Base-by-base conservation (phyloP, 2,329 filamentous ascomycete genomes). In the Hortaea werneckii region DNA sequence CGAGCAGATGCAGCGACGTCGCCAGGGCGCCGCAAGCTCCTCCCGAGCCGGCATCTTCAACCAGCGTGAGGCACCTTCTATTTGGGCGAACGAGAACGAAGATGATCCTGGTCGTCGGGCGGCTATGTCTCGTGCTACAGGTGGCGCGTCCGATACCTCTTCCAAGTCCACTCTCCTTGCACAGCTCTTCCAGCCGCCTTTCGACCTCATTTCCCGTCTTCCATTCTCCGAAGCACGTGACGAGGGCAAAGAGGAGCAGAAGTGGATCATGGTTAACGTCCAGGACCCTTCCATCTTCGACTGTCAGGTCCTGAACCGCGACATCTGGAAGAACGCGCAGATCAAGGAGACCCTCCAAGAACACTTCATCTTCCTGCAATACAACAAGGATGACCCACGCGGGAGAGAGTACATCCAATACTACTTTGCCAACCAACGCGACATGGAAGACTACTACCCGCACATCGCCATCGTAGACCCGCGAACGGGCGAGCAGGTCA, bases 261-360 rank as follows among this genome's bases (percentile, higher is more conserved):
- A 94, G 65, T 98, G 92, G 92, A 78, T 98, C 41, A 67, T 98
- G 55, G 87, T 95, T 51, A 96, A 98, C 63, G 81, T 98, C n/a
- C 92, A 98, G 66, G 89, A 98, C 62, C 80, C 86, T 54, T 85
- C 85, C 34, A 82, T 95, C 58, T 98, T 98, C 65, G 85, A 92
- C 65, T 98, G 92, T 65, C 92, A 98, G 64, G 78, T 86, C 2
- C 72, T 98, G 12, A 98, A 98, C 62, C 79, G 92, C 39, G 92
- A 98, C 63, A 80, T 96, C 44, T 98, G 92, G 92, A 95, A 95
- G 67, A 85, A 95, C 56, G 66, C 77, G 12, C 76, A 81, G 1
- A 80, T 98, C 47, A 79, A 78, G 57, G 80, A 85, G n/a, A 79
- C 94, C 1, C 75, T 98, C 29, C 78, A 78, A 57, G 90, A 95